Evolutionary conservation across 495 filamentous ascomycete genomes (phyloP), one percentile per base, ranked within the genome.

Genomic region (Achaetomiella virescens): DNA sequence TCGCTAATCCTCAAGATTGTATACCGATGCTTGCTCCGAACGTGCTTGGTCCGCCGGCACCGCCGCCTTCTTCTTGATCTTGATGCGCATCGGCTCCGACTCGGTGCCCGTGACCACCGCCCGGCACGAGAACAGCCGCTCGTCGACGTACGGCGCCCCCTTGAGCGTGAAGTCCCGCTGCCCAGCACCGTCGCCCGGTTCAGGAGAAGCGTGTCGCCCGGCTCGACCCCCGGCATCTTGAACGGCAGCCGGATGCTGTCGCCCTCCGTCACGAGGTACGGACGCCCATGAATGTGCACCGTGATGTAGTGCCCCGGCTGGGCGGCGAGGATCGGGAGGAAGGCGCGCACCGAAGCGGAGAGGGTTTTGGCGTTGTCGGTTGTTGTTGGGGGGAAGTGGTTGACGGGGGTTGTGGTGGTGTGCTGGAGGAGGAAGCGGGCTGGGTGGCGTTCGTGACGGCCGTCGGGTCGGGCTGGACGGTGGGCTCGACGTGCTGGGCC

Each of bases 21-120:
- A 72, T 84, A 91, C 64, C 78, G 75, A 65, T 95, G 88, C 80
- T 97, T 95, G 75, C 88, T 97, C 70, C 72, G 81, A 15, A 91
- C 84, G 36, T 67, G 77, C 76, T 84, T 87, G 11, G 83, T 78
- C 63, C 84, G 82, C 66, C 95, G 77, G 66, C 85, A 81, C 75
- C 93, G 84, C 72, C 84, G n/a, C 71, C 83, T 97, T 97, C 64
- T 87, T 97, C 87, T 97, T 97, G 78, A 90, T 81, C 75, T 88
- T 87, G 53, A 89, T 68, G 54, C 90, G 75, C 79, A 96, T 70
- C 42, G 95, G 95, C 79, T 97, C 93, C 31, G 79, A 73, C 71
- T 97, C 95, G 27, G 87, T 82, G 10, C 89, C 91, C 52, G 90
- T 78, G n/a, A 97, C 90, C 37, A 83, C 79, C 2, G 91, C 89